Base-by-base conservation (phyloP, 2,329 filamentous ascomycete genomes). In the Cordyceps farinosa region DNA sequence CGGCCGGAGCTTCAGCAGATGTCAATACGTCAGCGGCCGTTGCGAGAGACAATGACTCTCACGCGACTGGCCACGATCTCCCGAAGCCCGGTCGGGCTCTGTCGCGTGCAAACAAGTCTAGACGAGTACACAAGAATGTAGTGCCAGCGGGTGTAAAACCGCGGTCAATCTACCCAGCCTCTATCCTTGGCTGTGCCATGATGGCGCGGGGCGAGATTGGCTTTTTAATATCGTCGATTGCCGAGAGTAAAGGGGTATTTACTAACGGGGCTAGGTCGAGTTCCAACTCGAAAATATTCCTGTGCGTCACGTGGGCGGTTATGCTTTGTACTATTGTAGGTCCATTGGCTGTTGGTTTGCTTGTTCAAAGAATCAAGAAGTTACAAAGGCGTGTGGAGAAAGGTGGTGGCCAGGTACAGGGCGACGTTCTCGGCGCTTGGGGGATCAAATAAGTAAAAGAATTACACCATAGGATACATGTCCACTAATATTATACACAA, bases 121-220 rank as follows among this genome's bases (percentile, higher is more conserved):
- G 2, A 36, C 42, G 5, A 44, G n/a, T 27, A 4, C 5, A 15
- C 15, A 48, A 40, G 5, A 22, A 40, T 51, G 6, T 32, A 11
- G 32, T 17, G 0, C 65, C 69, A 2, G 65, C 57, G 1, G 70
- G 76, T 6, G 69, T 76, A 0, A 85, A 83, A 54, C 84, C 86
- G 0, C 73, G 82, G 3, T 91, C 88, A 0, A 75, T 90, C 1
- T 88, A 91, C 65, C 89, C 90, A 0, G 82, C 86, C 0, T 79
- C 82, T 0, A 86, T 93, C 3, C 75, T 93, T 0, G 87, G 87
- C 0, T 78, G 83, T 22, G 81, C 79, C 3, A 94, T 94, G 90
- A 84, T 89, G 0, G 86, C 90, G 0, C 81, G 90, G n/a, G 90
- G 90, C 0, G 90, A 95, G 71, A 91, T 94, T 40, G 90, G 90